Evolutionary conservation across 2,329 filamentous ascomycete genomes (phyloP).

Genomic region (Calonectria pauciramosa): DNA sequence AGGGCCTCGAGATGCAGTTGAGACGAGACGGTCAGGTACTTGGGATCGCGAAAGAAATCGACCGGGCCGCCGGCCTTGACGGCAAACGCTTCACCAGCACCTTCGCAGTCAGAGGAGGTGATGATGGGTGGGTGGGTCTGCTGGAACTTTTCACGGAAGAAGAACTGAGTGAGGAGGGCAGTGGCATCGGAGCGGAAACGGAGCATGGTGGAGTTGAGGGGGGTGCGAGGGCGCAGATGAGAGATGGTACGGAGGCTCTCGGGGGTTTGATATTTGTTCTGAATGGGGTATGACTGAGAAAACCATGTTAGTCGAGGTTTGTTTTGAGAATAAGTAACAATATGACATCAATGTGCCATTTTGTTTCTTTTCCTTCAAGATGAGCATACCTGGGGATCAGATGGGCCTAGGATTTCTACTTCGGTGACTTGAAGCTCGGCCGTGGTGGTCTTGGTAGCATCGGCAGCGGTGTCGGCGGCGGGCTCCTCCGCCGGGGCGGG

Average conservation of each 20-base stretch:
- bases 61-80: constrained; percentile 63
- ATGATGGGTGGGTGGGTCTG: constrained; percentile 95
- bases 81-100: constrained; percentile 92
- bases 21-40: constrained; percentile 95
- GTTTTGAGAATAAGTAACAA: constrained; percentile 16
- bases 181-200: constrained; percentile 87
- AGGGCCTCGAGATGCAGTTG: constrained; percentile 96
- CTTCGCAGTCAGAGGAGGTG: constrained; percentile 97
- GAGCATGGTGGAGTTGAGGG: constrained; percentile 83
- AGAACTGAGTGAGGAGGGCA: constrained; percentile 80
- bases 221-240: constrained; percentile 86
- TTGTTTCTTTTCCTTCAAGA: not conserved
- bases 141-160: constrained; percentile 77
- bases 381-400: constrained; percentile 80
- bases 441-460: constrained; percentile 11
- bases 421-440: constrained; percentile 81
- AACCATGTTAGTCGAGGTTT: constrained; percentile 27
- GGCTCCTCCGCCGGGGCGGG: not conserved
- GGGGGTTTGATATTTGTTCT: constrained; percentile 94
- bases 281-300: constrained; percentile 85
- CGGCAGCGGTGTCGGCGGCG: not conserved
- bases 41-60: constrained; percentile 85
- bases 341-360: not conserved
- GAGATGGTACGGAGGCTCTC: constrained; percentile 92
- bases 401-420: constrained; percentile 79